These are phyloP conservation scores for Erysiphe pulchra DNA, from an alignment of 2,329 filamentous ascomycete genomes.

Conservation along the genomic window DNA sequence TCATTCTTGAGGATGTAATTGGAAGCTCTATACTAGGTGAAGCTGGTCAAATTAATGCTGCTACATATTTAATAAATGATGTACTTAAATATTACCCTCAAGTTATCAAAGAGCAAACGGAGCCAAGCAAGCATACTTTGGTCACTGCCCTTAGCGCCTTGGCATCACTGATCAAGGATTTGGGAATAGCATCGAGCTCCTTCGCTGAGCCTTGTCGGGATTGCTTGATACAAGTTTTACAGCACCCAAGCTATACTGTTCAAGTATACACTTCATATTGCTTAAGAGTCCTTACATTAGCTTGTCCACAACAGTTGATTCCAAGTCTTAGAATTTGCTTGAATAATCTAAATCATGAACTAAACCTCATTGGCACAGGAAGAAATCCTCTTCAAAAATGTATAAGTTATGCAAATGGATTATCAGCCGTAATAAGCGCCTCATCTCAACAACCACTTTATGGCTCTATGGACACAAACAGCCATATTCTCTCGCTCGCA, in stretches of 20 bases:
- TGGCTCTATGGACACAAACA: conserved; percentile 87
- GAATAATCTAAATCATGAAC: conserved; percentile 76
- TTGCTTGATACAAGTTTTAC: conserved; percentile 64
- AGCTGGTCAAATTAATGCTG: conserved; percentile 62
- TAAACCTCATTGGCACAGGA: conserved; percentile 48
- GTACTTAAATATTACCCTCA: conserved; percentile 89
- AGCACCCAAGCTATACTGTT: conserved; percentile 89
- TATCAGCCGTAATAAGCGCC: conserved; percentile 75
- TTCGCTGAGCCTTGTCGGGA: conserved; percentile 72
- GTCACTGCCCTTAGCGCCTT: conserved; percentile 58
- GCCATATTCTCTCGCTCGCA: conserved; percentile 69
- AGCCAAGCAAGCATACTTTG: conserved; percentile 69
- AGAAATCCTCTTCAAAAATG: conserved; percentile 63
- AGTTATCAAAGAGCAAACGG: conserved; percentile 58
- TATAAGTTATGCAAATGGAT: conserved; percentile 71
- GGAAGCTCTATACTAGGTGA: conserved; percentile 66
- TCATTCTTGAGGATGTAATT: conserved; percentile 61
- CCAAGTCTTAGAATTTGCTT: conserved; percentile 86
- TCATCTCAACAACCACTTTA: conserved; percentile 73
- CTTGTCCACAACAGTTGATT: conserved; percentile 75
- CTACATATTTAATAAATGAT: conserved; percentile 60
- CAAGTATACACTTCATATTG: conserved; percentile 76
- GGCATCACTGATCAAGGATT: conserved; percentile 46
- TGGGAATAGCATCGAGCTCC: conserved; percentile 58
- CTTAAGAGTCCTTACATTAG: conserved; percentile 64